Conservation (phyloP, 192 early-diverging fungal genomes). For the Gryganskiella cystojenkinii region DNA sequence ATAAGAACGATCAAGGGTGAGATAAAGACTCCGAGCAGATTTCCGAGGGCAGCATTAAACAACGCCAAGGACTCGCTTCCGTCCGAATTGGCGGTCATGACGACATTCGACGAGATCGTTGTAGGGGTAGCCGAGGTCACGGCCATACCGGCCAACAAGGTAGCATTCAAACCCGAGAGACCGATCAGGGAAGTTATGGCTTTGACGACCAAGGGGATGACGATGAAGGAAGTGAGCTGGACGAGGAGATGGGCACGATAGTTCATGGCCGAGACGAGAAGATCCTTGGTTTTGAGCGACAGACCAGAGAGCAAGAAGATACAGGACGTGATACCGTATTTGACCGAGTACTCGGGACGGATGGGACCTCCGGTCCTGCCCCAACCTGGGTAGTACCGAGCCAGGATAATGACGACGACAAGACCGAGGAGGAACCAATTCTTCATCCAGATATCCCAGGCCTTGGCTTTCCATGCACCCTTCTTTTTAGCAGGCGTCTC, state of each 20-base stretch:
- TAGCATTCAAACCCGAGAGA: constrained; percentile 60
- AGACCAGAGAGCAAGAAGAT: constrained; percentile 76
- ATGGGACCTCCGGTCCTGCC: constrained; percentile 65
- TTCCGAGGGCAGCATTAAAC: constrained; percentile 78
- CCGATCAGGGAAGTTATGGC: constrained; percentile 64
- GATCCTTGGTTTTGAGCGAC: constrained; percentile 66
- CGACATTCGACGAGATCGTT: constrained; percentile 80
- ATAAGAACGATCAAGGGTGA: constrained; percentile 43
- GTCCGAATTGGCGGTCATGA: constrained; percentile 77
- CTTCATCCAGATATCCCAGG: constrained; percentile 58
- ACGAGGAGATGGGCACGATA: constrained; percentile 72
- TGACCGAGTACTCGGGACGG: constrained; percentile 71
- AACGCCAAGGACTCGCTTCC: constrained; percentile 75
- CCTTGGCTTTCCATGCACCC: constrained; percentile 35
- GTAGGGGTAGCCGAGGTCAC: constrained; percentile 75
- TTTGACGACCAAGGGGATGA: constrained; percentile 71
- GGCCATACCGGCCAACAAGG: constrained; percentile 70
- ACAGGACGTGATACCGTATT: constrained; percentile 69
- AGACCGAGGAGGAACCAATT: constrained; percentile 77
- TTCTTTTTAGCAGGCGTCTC: not conserved
- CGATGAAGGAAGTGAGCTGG: constrained; percentile 66
- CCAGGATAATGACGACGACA: constrained; percentile 68
- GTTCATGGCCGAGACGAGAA: constrained; percentile 59
- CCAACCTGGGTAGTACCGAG: constrained; percentile 66
- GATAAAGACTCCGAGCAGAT: constrained; percentile 65